Percentiles rank a stretch among this genome's conserved stretches.
Conservation (phyloP, 257 asterid genomes). For the Lycium ferocissimum region DNA sequence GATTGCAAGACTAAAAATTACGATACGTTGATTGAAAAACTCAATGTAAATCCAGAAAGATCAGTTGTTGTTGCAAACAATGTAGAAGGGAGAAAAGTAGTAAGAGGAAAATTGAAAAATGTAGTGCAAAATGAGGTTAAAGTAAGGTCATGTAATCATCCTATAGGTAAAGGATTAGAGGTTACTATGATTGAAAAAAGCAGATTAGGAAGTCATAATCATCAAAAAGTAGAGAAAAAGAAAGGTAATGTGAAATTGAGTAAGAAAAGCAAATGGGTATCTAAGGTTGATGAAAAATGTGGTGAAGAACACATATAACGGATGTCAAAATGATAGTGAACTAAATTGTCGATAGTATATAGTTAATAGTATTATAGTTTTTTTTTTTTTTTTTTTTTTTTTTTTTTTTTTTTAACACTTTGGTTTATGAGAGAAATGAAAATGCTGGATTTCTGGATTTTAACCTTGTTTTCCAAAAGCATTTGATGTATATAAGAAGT, state of each 20-base stretch:
- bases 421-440: too few species aligned
- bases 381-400: neutral
- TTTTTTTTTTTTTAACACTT: neutral
- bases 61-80: constrained; percentile 64
- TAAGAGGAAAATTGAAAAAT: constrained; percentile 51
- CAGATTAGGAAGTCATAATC: constrained; percentile 37
- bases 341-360: too few species aligned
- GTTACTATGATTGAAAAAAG: constrained; percentile 51
- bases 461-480: too few species aligned
- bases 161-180: constrained; percentile 69
- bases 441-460: too few species aligned
- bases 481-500: too few species aligned
- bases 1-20: constrained; percentile 56
- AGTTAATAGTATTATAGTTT: neutral
- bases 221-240: constrained; percentile 40
- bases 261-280: constrained; percentile 58
- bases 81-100: constrained; percentile 57
- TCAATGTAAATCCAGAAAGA: constrained; percentile 55
- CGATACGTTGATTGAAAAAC: constrained; percentile 38
- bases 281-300: constrained; percentile 57
- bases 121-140: constrained; percentile 47
- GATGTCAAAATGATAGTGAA: constrained; percentile 37
- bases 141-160: constrained; percentile 59
- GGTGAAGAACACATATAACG: constrained; percentile 74
- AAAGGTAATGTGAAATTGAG: constrained; percentile 39